Base-by-base conservation (phyloP, 768 basidiomycete genomes). In the Brasilioporus rufonigricans region DNA sequence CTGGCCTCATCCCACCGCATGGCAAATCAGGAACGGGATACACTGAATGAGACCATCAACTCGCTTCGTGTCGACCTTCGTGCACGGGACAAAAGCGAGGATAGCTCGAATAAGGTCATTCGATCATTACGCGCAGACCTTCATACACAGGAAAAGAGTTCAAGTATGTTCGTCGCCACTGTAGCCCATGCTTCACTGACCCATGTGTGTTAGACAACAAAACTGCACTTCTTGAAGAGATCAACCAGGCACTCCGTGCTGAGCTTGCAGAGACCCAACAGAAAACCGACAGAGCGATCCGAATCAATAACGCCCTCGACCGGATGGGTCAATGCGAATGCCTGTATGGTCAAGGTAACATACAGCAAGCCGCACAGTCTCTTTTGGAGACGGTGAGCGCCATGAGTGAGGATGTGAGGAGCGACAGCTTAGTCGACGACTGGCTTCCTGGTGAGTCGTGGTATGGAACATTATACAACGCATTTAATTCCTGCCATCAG, bases 281-380 rank as follows among this genome's bases (percentile, higher is more conserved):
- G 16, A 33, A 19, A 7, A 6, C 44, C 5, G 29, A 45, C 19
- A 14, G 6, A 5, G 27, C 29, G n/a, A 3, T 19, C 3, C 19
- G 10, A 1, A 16, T n/a, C 13, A 23, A 7, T 12, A n/a, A 6
- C 2, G 21, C 19, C 4, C 31, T 31, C 7, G 31, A 44, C 8
- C 44, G 10, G 44, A 44, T 44, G 13, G 27, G 50, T n/a, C 48
- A 39, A 0, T 59, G 61, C 2, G 50, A 63, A 38, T 3, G 16
- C 2, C 21, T 59, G 26, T 63, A 29, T 44, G 11, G 36, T 0
- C 19, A 50, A 3, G 53, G 51, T 16, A 35, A 14, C 12, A 36
- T 55, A 14, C 2, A 18, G 5, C n/a, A 21, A 1, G n/a, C 38
- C 18, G 38, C n/a, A 9, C n/a, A 21, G 19, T 21, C 19, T 19